Evolutionary conservation across 176 grass and related monocot genomes (phyloP), one percentile per base, ranked within the genome.

Genomic region (Oryza punctata): DNA sequence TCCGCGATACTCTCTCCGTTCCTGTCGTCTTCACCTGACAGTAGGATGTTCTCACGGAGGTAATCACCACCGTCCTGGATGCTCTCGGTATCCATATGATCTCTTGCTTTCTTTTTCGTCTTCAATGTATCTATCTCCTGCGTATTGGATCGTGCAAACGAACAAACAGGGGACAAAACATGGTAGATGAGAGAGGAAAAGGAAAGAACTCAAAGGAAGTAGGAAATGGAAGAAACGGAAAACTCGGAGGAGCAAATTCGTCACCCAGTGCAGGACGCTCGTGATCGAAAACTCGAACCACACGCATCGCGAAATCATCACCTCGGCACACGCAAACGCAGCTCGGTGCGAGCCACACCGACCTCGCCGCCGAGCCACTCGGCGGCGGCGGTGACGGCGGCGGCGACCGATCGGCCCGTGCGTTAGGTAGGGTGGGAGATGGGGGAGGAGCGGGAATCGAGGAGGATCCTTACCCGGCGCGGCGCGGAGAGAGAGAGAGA

Each of bases 51-150:
- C 37, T 65, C 75, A 26, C 50, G 67, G 3, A 73, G 21, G 79
- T 33, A 1, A 12, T 57, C 7, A 60, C 30, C 45, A 60, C 57
- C 45, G 18, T 45, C 33, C 12, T 75, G 49, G 14, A 12, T 14
- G 28, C 1, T 35, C 18, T 65, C 26, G 24, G 18, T 33, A 37
- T 86, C 77, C 84, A 86, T 80, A 86, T 80, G 54, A 63, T 33
- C n/a, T 24, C 0, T 61, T 24, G 1, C 57, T 61, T 11, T 1
- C 21, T 24, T 61, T 60, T 60, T 60, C 37, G 7, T 21, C 2
- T 38, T n/a, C 35, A 28, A 9, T 69, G 33, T 25, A 32, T 32
- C 32, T 24, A 35, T 25, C 52, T 32, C 25, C 80, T 82, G 54
- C 46, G 21, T 18, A 30, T 74, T 40, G 6, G 12, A 65, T 61